Base-by-base conservation (phyloP, 441 rosid genomes). In the Erodium moschatum region DNA sequence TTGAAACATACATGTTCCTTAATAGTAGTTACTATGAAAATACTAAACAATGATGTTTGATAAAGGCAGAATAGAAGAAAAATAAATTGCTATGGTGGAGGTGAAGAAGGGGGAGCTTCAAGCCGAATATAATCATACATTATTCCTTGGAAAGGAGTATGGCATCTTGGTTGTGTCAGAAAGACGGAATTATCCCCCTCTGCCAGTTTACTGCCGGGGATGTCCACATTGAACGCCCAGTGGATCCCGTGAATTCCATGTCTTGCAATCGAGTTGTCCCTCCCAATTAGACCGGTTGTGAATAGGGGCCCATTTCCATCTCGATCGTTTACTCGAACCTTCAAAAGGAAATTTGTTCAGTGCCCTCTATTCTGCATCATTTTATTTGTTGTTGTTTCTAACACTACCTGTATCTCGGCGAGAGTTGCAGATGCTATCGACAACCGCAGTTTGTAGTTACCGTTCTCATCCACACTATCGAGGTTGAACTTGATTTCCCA, bases 61-160 rank as follows among this genome's bases (percentile, higher is more conserved):
- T n/a, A n/a, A n/a, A n/a, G n/a, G n/a, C n/a, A n/a, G n/a, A n/a
- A n/a, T n/a, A n/a, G n/a, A n/a, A n/a, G n/a, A n/a, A n/a, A n/a
- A n/a, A n/a, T n/a, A n/a, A n/a, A n/a, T n/a, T n/a, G 21, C 62
- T 56, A 18, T 0, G 31, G 31, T 8, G 62, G 62, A 16, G 62
- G 11, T 6, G 62, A 6, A 18, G 24, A 56, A 1, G 12, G 62
- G 73, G 97, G 96, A 29, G 86, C 87, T 85, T 93, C 98, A 9
- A 93, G 81, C 29, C 97, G 96, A 73, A 93, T 83, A 70, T 91
- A 93, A 73, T 93, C 98, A 50, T 91, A 93, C 93, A 93, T 88
- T 52, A 89, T 72, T 16, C 96, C 97, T 67, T 85, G 88, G 68
- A 86, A 93, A 20, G 93, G 89, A 69, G 84, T 81, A 10, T 63